Evolutionary conservation across 495 filamentous ascomycete genomes (phyloP).

Genomic region (Corynascus novoguineensis): DNA sequence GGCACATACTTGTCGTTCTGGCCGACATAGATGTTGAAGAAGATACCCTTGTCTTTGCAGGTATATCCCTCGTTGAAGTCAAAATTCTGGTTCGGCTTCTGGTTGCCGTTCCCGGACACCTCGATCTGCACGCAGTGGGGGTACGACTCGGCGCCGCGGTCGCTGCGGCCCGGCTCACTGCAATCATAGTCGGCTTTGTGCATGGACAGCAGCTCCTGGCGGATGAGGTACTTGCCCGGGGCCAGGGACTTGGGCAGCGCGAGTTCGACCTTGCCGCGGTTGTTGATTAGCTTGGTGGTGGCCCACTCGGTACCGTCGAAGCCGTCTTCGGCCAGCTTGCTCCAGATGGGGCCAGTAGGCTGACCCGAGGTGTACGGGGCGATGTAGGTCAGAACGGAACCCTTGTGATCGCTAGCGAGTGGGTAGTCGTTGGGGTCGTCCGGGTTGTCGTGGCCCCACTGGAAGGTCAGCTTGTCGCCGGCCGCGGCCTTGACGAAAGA

Average conservation of each 20-base stretch:
- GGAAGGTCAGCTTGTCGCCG: conserved; percentile 37
- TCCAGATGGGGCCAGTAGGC: conserved; percentile 37
- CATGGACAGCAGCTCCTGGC: conserved; percentile 37
- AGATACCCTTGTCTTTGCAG: conserved; percentile 29
- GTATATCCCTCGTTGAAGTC: conserved; percentile 31
- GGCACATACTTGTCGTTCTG: conserved; percentile 10
- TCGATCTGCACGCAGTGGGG: conserved; percentile 42
- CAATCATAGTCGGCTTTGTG: conserved; percentile 38
- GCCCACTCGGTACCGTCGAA: conserved; percentile 31
- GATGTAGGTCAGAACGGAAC: conserved; percentile 45
- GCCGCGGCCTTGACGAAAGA: conserved; percentile 33
- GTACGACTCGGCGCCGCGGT: conserved; percentile 34
- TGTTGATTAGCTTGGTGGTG: conserved; percentile 38
- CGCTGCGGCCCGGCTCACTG: conserved; percentile 21
- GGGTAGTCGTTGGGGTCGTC: conserved; percentile 38
- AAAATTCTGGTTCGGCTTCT: conserved; percentile 23
- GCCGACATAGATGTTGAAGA: conserved; percentile 38
- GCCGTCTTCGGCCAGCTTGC: conserved; percentile 45
- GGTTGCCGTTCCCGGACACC: conserved; percentile 32
- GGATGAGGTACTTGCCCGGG: conserved; percentile 36
- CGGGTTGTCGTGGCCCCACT: conserved; percentile 42
- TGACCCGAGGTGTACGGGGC: conserved; percentile 35
- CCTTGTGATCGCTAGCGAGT: conserved; percentile 41
- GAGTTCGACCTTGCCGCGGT: conserved; percentile 43
- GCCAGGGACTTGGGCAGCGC: conserved; percentile 30